Base-by-base conservation (phyloP, 495 filamentous ascomycete genomes). In the Achaetomiella virescens region DNA sequence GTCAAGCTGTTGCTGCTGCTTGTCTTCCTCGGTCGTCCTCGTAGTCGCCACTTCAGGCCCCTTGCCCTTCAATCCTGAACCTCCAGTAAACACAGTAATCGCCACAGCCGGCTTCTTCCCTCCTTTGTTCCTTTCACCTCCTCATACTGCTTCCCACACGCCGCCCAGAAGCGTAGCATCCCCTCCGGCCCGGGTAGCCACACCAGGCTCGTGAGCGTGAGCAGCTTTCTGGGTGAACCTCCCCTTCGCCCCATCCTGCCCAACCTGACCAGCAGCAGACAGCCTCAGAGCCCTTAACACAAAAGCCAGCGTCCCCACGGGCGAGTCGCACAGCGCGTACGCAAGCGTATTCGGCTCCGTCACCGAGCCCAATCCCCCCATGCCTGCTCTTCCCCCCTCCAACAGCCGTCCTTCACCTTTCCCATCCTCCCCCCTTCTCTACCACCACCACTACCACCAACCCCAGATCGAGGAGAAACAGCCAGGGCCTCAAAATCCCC, bases 241-340 rank as follows among this genome's bases (percentile, higher is more conserved):
- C 47, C 67, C 70, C 21, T 15, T 4, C 27, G 27, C 4, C 9
- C 9, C 27, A 31, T 53, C 54, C 2, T 71, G 61, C 17, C 61
- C 63, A n/a, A n/a, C n/a, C n/a, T n/a, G n/a, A n/a, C n/a, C n/a
- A n/a, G n/a, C n/a, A 20, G 38, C 38, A 9, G 17, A 66, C 60
- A 14, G 61, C 53, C 66, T 55, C n/a, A 81, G 61, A 9, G 57
- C 66, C 48, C 69, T 69, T 42, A 75, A 53, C 10, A 76, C 67
- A 31, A 78, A 68, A 22, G 73, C 70, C 22, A 81, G 57, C 33
- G 80, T 65, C 7, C 78, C 78, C 9, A 74, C 75, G 1, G 78
- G 78, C 2, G 77, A 80, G 47, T 81, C 78, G 52, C 77, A 80
- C 3, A 81, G 60, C 6, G 76, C 78, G 55, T 80, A 81, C 3